A percentile compares a stretch with the other conserved stretches of the same genome.
Conservation (phyloP, 1,284 basidiomycete species). For the Inonotus hispidus region DNA sequence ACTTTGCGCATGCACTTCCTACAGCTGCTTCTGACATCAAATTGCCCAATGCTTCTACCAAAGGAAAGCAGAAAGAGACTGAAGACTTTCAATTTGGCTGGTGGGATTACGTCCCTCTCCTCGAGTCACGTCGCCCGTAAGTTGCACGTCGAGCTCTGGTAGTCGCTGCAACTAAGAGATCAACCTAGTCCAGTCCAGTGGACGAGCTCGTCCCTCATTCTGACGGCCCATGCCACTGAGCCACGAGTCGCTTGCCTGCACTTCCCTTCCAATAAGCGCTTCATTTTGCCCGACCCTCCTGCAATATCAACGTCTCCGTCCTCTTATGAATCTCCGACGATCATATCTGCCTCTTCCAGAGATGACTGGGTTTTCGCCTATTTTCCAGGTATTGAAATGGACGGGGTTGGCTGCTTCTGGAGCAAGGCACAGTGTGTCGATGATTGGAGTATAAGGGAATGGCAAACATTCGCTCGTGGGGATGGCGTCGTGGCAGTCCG, state of each 20-base stretch:
- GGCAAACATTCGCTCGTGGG: conserved; percentile 46
- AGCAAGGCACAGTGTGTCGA: conserved; percentile 49
- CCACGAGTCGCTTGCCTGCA: conserved; percentile 56
- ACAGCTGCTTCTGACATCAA: conserved; percentile 3
- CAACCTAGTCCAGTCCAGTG: conserved; percentile 53
- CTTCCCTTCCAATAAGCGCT: conserved; percentile 64
- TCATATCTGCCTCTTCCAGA: conserved; percentile 52
- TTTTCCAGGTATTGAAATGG: conserved; percentile 51
- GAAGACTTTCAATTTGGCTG: conserved; percentile 56
- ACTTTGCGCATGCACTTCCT: not conserved
- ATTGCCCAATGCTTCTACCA: conserved; percentile 24
- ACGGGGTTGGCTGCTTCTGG: conserved; percentile 66
- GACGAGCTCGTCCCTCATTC: conserved; percentile 62
- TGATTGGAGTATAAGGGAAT: conserved; percentile 56
- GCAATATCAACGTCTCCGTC: conserved; percentile 39
- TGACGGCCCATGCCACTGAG: conserved; percentile 56
- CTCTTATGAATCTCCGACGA: conserved; percentile 54
- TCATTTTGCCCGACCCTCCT: conserved; percentile 48
- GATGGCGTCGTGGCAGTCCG: conserved; percentile 52
- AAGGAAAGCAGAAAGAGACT: conserved; percentile 53
- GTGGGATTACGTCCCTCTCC: conserved; percentile 65
- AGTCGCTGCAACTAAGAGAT: conserved; percentile 12
- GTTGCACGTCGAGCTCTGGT: conserved; percentile 11
- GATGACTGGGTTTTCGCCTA: conserved; percentile 69
- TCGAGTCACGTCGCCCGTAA: conserved; percentile 51